phyloP scores from a whole-genome alignment of 768 basidiomycete genomes.

The Mycena rosella region DNA sequence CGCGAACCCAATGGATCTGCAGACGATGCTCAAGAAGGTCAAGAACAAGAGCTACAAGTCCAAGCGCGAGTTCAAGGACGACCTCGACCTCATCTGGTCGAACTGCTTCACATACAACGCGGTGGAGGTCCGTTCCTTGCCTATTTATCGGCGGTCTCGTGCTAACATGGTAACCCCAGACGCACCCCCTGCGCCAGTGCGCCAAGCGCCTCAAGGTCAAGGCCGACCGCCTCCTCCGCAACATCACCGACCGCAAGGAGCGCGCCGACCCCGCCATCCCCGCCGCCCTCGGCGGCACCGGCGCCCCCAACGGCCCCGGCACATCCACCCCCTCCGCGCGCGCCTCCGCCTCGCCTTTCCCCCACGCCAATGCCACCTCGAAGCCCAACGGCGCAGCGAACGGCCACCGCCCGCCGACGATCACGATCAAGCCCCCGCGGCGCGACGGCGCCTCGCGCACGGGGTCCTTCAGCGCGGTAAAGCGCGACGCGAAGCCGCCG shows the following conservation, averaged over 20 bases:
- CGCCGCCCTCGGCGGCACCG: constrained; percentile 44
- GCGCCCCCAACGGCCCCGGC: neutral
- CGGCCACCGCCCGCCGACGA: constrained; percentile 47
- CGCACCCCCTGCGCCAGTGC: constrained; percentile 88
- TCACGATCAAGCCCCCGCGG: constrained; percentile 44
- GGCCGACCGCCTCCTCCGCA: constrained; percentile 86
- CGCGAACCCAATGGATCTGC: constrained; percentile 94
- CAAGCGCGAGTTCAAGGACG: constrained; percentile 93
- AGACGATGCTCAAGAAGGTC: constrained; percentile 93
- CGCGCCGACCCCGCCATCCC: constrained; percentile 80
- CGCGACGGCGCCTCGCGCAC: too few relatives aligned
- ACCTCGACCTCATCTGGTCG: constrained; percentile 96
- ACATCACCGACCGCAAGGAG: constrained; percentile 91
- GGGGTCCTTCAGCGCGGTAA: constrained; percentile 26
- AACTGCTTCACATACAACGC: constrained; percentile 96
- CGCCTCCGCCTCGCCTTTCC: constrained; percentile 24
- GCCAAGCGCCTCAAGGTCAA: constrained; percentile 86
- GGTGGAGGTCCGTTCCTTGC: constrained; percentile 76
- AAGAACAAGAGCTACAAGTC: constrained; percentile 93
- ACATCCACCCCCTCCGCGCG: neutral
- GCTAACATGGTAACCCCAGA: constrained; percentile 55
- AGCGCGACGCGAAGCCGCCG: constrained; percentile 45
- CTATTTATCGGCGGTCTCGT: too few relatives aligned
- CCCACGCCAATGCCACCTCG: too few relatives aligned
- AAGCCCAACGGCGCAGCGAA: constrained; percentile 48